Conservation (phyloP, 2,329 filamentous ascomycete species). For the Paecilomyces formosus region DNA sequence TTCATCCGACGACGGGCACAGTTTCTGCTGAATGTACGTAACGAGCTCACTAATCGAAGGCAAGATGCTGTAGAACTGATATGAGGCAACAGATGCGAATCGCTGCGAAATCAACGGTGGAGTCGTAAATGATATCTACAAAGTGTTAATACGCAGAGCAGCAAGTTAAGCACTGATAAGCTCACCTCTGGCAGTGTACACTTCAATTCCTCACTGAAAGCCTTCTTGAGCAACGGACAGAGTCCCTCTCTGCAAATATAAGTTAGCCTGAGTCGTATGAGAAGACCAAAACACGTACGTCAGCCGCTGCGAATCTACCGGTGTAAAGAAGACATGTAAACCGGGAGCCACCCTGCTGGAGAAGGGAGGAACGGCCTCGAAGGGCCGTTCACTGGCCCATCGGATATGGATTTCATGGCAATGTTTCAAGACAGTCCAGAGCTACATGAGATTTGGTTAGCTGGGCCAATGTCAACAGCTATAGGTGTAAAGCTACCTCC, state of each 20-base stretch:
- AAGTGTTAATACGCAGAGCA: not conserved
- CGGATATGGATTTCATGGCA: slow-evolving; percentile 69
- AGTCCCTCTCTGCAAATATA: slow-evolving; percentile 37
- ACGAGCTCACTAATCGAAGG: slow-evolving; percentile 50
- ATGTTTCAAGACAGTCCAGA: slow-evolving; percentile 55
- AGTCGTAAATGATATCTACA: slow-evolving; percentile 54
- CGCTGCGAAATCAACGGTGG: slow-evolving; percentile 50
- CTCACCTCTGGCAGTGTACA: slow-evolving; percentile 47
- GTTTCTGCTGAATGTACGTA: slow-evolving; percentile 43
- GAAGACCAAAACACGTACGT: slow-evolving; percentile 21
- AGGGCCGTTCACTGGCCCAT: slow-evolving; percentile 59
- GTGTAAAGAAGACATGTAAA: slow-evolving; percentile 72
- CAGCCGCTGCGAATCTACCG: slow-evolving; percentile 31
- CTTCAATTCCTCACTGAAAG: slow-evolving; percentile 49
- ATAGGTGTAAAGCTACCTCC: slow-evolving; percentile 40
- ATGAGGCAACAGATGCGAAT: slow-evolving; percentile 55
- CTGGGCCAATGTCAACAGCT: slow-evolving; percentile 1
- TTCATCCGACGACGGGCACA: slow-evolving; percentile 44
- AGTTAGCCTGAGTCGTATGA: slow-evolving; percentile 1
- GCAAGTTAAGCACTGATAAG: not conserved
- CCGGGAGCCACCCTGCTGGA: slow-evolving; percentile 69
- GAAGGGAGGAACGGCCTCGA: slow-evolving; percentile 60
- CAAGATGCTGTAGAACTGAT: slow-evolving; percentile 65
- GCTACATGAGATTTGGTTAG: slow-evolving; percentile 26
- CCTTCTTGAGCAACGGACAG: slow-evolving; percentile 51